Evolutionary conservation across 2,329 filamentous ascomycete species (phyloP).

Genomic region (Ascochyta lentis): DNA sequence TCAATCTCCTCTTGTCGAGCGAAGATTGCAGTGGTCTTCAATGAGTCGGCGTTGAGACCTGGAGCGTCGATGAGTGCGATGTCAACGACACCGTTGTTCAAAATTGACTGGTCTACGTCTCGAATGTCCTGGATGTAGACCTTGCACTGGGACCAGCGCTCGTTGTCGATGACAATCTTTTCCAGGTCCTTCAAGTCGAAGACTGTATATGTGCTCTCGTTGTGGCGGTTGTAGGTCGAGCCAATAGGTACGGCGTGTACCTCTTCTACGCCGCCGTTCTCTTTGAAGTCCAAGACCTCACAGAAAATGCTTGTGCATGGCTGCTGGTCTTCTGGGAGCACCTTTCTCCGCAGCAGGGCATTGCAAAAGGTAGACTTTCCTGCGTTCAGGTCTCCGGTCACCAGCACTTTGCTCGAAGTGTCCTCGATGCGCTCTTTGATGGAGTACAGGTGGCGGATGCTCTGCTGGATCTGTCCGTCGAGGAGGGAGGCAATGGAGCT

Average conservation of each 20-base stretch:
- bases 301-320: conserved; percentile 99
- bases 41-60: conserved; percentile 91
- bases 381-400: conserved; percentile 95
- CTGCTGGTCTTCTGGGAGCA: conserved; percentile 95
- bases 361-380: conserved; percentile 99
- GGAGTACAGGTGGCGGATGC: conserved; percentile 85
- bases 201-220: conserved; percentile 93
- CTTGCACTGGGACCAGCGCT: conserved; percentile 92
- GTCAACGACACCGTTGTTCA: conserved; percentile 97
- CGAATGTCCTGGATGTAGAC: conserved; percentile 93
- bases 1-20: conserved; percentile 98
- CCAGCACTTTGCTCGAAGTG: conserved; percentile 93
- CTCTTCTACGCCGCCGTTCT: conserved; percentile 91
- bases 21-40: conserved; percentile 97
- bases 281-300: conserved; percentile 89
- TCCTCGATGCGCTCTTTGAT: conserved; percentile 95
- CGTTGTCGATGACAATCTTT: conserved; percentile 86
- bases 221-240: conserved; percentile 79
- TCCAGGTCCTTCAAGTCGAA: conserved; percentile 81
- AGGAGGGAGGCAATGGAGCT: conserved; percentile 86
- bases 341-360: conserved; percentile 88
- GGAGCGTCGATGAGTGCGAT: conserved; percentile 97
- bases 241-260: conserved; percentile 93
- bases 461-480: conserved; percentile 93
- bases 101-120: conserved; percentile 86